Base-by-base conservation (phyloP, 768 basidiomycete genomes). In the Mycena belliarum region DNA sequence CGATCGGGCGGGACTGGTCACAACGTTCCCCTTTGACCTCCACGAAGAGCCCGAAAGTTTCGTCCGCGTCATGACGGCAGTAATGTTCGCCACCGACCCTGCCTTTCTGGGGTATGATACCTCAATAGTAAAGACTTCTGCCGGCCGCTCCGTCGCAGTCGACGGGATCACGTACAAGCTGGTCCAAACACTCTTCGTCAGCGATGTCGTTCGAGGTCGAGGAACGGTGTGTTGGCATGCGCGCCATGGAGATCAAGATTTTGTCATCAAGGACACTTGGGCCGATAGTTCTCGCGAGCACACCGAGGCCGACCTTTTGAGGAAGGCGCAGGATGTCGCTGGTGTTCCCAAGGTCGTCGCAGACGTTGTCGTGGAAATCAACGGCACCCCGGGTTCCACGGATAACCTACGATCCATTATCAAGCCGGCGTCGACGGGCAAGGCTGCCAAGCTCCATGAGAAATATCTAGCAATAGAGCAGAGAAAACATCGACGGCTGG, bases 251-350 rank as follows among this genome's bases (percentile, higher is more conserved):
- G 38, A 40, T 24, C 37, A 55, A 15, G 46, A 48, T 21, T 49
- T 41, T n/a, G 54, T 55, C 6, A 55, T 55, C 54, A 48, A 55
- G 21, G 54, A 56, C 45, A 56, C 47, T 28, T 56, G 55, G 48
- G 48, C 48, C 24, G 55, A 56, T 38, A 21, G 15, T 21, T 54
- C 52, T 9, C 52, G 44, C 3, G 15, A 20, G 3, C 16, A 29
- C 23, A 24, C 52, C 14, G 52, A 54, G 32, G 52, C 55, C 10
- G 48, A 44, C 14, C 49, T 56, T 37, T 33, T 56, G 5, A 49
- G 20, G 35, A 40, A 7, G 24, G 52, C 52, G 3, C 11, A 35
- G n/a, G 23, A 16, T 10, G 25, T 57, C 20, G 33, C 20, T 4
- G 49, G 56, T 16, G 49, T 57, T 38, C 49, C 56, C 32, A 37